Evolutionary conservation across 1,139 yeast genomes (phyloP).

Genomic region (Candida neerlandica): DNA sequence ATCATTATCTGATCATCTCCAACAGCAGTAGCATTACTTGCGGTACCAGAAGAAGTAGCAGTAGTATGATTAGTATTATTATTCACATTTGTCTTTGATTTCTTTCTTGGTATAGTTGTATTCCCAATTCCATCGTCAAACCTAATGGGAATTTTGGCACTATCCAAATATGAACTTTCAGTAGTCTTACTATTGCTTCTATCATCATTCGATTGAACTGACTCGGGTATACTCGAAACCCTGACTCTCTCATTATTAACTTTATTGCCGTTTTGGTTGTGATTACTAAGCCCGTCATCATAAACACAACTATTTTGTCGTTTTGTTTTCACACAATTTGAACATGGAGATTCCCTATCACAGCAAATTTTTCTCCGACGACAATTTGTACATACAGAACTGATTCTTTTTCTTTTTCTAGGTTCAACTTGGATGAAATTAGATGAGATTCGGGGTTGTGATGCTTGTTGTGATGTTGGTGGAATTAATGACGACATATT

Average conservation of each 20-base stretch:
- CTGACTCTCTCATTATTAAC: background rate
- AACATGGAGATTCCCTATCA: slow-evolving; percentile 40
- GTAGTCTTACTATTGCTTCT: background rate
- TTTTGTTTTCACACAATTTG: slow-evolving; percentile 33
- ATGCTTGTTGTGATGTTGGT: background rate
- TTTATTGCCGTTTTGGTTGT: background rate
- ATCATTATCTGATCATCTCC: slow-evolving; percentile 15
- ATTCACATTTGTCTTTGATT: background rate
- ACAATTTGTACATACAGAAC: slow-evolving; percentile 41
- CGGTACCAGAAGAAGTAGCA: too few species aligned
- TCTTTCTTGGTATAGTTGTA: slow-evolving; percentile 3
- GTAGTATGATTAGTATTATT: background rate
- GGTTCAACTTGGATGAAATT: background rate
- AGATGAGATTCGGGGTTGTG: background rate
- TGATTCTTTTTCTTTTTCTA: slow-evolving; percentile 32
- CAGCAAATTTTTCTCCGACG: slow-evolving; percentile 39
- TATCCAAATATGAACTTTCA: slow-evolving; percentile 9
- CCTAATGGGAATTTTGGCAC: slow-evolving; percentile 30
- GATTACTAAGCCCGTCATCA: slow-evolving; percentile 17
- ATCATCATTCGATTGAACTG: slow-evolving; percentile 17
- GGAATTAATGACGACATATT: too few species aligned
- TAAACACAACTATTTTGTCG: slow-evolving; percentile 28
- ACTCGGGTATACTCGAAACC: too few species aligned
- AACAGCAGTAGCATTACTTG: background rate
- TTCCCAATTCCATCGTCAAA: slow-evolving; percentile 9